Evolutionary conservation across 768 basidiomycete species (phyloP).

Genomic region (Macrolepiota dolichaula): DNA sequence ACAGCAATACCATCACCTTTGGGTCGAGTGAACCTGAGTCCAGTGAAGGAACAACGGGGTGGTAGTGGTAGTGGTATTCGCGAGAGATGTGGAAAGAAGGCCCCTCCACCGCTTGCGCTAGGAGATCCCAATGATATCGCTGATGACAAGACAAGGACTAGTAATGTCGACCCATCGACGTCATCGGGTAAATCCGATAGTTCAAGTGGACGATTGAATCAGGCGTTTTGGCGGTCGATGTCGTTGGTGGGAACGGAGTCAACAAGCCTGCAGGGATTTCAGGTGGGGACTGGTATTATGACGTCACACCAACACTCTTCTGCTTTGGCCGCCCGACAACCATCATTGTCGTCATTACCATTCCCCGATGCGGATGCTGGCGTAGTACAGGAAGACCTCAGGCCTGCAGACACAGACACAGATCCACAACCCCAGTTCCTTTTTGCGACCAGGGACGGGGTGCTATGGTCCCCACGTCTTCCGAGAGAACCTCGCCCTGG

Average conservation of each 20-base stretch:
- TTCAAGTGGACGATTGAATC: conserved; percentile 23
- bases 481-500: conserved; percentile 14
- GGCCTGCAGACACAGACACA: conserved; percentile 5
- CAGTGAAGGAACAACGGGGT: conserved; percentile 17
- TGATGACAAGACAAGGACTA: background rate
- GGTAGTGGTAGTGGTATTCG: conserved; percentile 12
- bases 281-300: conserved; percentile 14
- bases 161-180: background rate
- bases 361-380: background rate
- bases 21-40: conserved; percentile 26
- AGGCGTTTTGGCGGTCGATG: conserved; percentile 46
- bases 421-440: conserved; percentile 29
- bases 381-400: background rate
- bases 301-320: conserved; percentile 29
- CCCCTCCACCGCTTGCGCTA: conserved; percentile 30
- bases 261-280: background rate
- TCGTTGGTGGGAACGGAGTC: conserved; percentile 24
- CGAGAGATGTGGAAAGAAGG: conserved; percentile 20
- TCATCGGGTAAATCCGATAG: background rate
- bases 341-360: background rate
- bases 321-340: background rate
- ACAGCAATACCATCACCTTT: conserved; percentile 27
- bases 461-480: conserved; percentile 39
- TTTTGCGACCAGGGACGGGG: conserved; percentile 39
- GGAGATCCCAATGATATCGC: background rate